phyloP scores from a whole-genome alignment of 1,139 yeast species.

The Suhomyces yuchorum region DNA sequence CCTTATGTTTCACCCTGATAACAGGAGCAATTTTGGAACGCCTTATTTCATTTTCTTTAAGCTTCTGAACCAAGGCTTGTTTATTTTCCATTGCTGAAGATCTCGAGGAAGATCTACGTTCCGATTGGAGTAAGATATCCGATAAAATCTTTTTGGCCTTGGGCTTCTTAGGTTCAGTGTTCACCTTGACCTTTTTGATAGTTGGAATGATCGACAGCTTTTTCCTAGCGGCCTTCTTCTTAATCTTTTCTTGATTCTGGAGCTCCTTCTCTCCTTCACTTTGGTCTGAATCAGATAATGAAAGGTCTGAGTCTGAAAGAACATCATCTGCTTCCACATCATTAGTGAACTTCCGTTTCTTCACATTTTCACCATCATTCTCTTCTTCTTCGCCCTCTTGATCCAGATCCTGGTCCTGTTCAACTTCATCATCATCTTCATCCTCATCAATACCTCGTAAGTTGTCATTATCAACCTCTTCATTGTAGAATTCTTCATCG shows the following conservation, averaged over 20 bases:
- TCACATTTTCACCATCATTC: constrained; percentile 25
- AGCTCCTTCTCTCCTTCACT: constrained; percentile 70
- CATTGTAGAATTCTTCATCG: constrained; percentile 68
- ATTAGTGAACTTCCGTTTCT: constrained; percentile 6
- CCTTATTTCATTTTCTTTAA: constrained; percentile 70
- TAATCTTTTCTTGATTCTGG: constrained; percentile 50
- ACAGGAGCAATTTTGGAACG: constrained; percentile 53
- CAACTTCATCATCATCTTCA: constrained; percentile 26
- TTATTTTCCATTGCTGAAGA: constrained; percentile 78
- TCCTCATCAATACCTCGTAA: constrained; percentile 31
- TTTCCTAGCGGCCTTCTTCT: constrained; percentile 38
- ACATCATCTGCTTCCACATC: constrained; percentile 42
- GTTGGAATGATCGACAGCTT: constrained; percentile 43
- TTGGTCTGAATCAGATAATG: constrained; percentile 53
- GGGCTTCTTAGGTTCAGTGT: constrained; percentile 18
- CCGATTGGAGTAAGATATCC: constrained; percentile 49
- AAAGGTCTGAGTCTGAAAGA: constrained; percentile 57
- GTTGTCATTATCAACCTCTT: constrained; percentile 27
- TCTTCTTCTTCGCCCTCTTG: constrained; percentile 25
- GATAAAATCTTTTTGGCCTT: constrained; percentile 34
- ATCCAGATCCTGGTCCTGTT: constrained; percentile 19
- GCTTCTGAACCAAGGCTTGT: constrained; percentile 70
- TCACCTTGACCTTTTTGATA: constrained; percentile 41
- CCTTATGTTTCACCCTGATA: constrained; percentile 45
- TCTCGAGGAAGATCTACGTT: constrained; percentile 77